Evolutionary conservation across 2,329 filamentous ascomycete species (phyloP), one percentile per base, ranked within the genome.

Genomic region (Penicillium hordei): DNA sequence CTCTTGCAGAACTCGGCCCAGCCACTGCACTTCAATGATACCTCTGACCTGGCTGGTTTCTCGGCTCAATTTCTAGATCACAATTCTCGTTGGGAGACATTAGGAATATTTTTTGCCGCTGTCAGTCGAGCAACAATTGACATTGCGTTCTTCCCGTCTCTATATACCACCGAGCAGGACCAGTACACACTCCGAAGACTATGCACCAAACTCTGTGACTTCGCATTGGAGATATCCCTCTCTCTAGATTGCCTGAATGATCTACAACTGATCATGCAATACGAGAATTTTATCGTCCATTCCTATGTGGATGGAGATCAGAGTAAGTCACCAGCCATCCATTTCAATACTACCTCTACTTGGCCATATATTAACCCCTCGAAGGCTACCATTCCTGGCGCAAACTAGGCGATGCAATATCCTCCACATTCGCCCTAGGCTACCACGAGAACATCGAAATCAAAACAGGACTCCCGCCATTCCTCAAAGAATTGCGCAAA

Each of bases 271-370:
- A 59, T 79, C 5, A 59, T 79, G 5, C 78, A 81, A 54, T 80
- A 79, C 48, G 78, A 80, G 53, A 79, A 78, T 27, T 79, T 77
- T 36, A 79, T 80, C n/a, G 63, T 77, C 1, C 76, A 79, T 55
- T 76, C 78, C 0, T 71, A 75, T 34, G 72, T 78, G 1, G 70
- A 78, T 58, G 78, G 78, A 9, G 77, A 79, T 53, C 76, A 79
- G 57, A 79, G 77, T 79, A 64, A 64, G 72, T 60, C 12, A 7
- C 10, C 17, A 25, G 38, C 39, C 10, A 42, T 29, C 13, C 5
- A 48, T 36, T 12, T 21, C 2, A 27, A 33, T 34, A 23, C 19
- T 34, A n/a, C 9, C 8, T 46, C n/a, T 27, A 13, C 27, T 19
- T 15, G 21, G 25, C 7, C 12, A 45, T 27, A 21, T 27, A 21